A percentile compares a stretch with the other conserved stretches of the same genome.
phyloP scores from a whole-genome alignment of 1,139 yeast genomes.

The Waltiozyma sp. region DNA sequence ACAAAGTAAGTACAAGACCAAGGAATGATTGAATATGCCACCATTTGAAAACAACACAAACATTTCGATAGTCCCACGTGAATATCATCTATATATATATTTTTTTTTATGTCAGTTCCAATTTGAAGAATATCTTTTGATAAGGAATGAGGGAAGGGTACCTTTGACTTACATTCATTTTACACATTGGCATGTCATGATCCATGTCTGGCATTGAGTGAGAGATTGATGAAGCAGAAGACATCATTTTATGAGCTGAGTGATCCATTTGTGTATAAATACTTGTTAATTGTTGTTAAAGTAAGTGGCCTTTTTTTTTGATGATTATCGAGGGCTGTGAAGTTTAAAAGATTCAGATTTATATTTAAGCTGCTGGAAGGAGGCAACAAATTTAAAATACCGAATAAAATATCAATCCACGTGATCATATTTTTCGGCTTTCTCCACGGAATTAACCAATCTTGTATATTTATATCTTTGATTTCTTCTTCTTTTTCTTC shows the following conservation, averaged over 20 bases:
- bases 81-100: constrained; percentile 1
- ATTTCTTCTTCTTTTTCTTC: too few relatives aligned
- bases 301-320: too few relatives aligned
- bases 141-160: not conserved
- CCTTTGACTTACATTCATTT: not conserved
- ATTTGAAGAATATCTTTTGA: not conserved
- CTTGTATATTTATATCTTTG: too few relatives aligned
- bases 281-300: not conserved
- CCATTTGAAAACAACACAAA: constrained; percentile 9
- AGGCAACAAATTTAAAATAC: too few relatives aligned
- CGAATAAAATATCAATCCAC: too few relatives aligned
- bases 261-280: not conserved
- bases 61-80: constrained; percentile 9
- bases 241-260: not conserved
- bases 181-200: not conserved
- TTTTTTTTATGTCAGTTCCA: not conserved
- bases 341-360: too few relatives aligned
- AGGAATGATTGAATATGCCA: constrained; percentile 11
- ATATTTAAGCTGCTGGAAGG: too few relatives aligned
- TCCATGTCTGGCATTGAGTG: not conserved
- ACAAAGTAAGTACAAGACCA: constrained; percentile 37
- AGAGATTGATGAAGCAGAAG: not conserved
- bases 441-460: too few relatives aligned
- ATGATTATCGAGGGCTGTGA: too few relatives aligned
- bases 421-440: too few relatives aligned